Evolutionary conservation across 2,329 filamentous ascomycete genomes (phyloP).

Genomic region (Cryoendolithus antarcticus): DNA sequence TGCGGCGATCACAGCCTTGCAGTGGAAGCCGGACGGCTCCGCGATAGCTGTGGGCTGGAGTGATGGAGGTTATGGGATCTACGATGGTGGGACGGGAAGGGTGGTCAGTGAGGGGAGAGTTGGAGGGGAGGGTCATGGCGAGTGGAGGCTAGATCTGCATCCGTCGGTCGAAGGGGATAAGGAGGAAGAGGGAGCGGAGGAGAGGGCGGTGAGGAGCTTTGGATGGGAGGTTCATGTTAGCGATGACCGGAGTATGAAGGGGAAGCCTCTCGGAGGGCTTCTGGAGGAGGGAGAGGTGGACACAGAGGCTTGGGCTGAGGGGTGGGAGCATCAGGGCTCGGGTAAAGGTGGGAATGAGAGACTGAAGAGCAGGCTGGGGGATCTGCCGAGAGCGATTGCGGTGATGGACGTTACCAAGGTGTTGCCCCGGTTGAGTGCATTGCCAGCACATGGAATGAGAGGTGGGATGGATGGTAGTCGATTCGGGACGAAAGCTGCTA

Average conservation of each 20-base stretch:
- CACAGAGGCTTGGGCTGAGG: conserved; percentile 17
- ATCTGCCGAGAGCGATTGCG: conserved; percentile 58
- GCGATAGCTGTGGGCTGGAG: conserved; percentile 68
- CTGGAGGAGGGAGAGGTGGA: conserved; percentile 6
- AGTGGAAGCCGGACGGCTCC: conserved; percentile 36
- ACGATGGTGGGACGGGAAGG: conserved; percentile 24
- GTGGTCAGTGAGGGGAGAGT: conserved; percentile 6
- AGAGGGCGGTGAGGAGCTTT: conserved; percentile 2
- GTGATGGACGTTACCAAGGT: conserved; percentile 65
- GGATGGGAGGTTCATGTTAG: conserved; percentile 13
- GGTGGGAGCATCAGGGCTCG: conserved; percentile 27
- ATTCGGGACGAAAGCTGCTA: conserved; percentile 15
- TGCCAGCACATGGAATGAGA: conserved; percentile 38
- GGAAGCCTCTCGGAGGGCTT: background rate
- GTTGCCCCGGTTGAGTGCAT: conserved; percentile 52
- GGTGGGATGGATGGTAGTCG: conserved; percentile 15
- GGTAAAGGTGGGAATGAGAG: background rate
- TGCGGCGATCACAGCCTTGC: conserved; percentile 23
- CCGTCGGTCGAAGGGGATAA: conserved; percentile 7
- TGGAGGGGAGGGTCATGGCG: conserved; percentile 4
- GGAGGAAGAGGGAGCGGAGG: conserved; percentile 2
- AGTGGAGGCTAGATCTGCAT: conserved; percentile 13
- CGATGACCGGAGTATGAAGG: background rate
- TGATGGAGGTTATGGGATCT: conserved; percentile 47
- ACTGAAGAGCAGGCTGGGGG: conserved; percentile 4